Conservation (phyloP, 2,329 filamentous ascomycete species). For the Apiospora sp. region DNA sequence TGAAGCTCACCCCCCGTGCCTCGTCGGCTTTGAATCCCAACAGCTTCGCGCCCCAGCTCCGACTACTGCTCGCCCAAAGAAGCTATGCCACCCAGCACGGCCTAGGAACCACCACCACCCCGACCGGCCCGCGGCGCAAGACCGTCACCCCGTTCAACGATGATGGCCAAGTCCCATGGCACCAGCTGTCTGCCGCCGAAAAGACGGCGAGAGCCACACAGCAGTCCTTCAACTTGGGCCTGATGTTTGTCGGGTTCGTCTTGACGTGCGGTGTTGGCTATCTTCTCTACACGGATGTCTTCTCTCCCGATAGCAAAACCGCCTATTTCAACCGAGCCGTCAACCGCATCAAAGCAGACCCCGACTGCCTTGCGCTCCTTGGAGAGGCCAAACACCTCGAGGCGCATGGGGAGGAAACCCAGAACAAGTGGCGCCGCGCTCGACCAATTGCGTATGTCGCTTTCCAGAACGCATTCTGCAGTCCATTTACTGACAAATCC, state of each 20-base stretch:
- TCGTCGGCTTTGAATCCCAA: slow-evolving; percentile 45
- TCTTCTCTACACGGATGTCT: slow-evolving; percentile 82
- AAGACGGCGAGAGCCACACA: slow-evolving; percentile 87
- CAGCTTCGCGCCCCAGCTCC: slow-evolving; percentile 42
- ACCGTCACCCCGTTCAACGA: slow-evolving; percentile 87
- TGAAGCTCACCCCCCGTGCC: slow-evolving; percentile 53
- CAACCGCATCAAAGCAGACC: slow-evolving; percentile 77
- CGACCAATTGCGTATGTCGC: slow-evolving; percentile 64
- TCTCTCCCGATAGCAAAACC: slow-evolving; percentile 85
- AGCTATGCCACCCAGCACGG: slow-evolving; percentile 67
- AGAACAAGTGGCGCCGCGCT: slow-evolving; percentile 80
- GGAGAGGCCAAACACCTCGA: slow-evolving; percentile 78
- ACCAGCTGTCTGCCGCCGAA: slow-evolving; percentile 75
- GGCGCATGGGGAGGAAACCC: slow-evolving; percentile 82
- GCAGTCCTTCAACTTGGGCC: slow-evolving; percentile 86
- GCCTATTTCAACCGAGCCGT: slow-evolving; percentile 89
- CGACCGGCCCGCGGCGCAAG: slow-evolving; percentile 62
- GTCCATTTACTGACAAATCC: slow-evolving; percentile 38
- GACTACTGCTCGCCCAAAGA: slow-evolving; percentile 51
- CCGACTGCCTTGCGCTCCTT: slow-evolving; percentile 75
- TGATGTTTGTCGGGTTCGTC: slow-evolving; percentile 77
- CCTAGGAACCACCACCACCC: slow-evolving; percentile 42
- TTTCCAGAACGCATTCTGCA: slow-evolving; percentile 27
- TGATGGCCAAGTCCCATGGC: slow-evolving; percentile 83
- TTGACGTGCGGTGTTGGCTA: slow-evolving; percentile 84